A percentile compares a stretch with the other conserved stretches of the same genome.
Evolutionary conservation across 139 green algal species (phyloP).

Genomic region (Coccomyxa sp.): DNA sequence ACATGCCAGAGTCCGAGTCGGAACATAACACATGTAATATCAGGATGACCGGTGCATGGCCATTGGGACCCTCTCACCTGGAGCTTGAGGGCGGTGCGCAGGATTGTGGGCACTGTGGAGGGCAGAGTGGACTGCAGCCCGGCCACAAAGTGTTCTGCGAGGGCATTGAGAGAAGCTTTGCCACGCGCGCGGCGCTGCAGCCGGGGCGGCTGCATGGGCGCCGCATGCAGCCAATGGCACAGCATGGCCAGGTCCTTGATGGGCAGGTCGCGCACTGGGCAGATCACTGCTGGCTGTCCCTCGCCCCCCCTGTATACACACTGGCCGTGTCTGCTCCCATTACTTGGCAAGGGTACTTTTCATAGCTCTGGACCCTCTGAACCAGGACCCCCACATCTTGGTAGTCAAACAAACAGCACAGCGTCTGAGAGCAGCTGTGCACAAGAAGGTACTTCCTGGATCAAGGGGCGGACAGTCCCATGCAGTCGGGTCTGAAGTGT

Average conservation of each 20-base stretch:
- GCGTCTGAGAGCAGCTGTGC: too few species aligned
- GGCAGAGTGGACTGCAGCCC: constrained; percentile 44
- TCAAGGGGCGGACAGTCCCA: too few species aligned
- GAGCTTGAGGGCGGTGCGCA: constrained; percentile 46
- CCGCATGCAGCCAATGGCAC: constrained; percentile 21
- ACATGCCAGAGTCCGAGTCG: too few species aligned
- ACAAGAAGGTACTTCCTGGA: too few species aligned
- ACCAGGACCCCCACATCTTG: too few species aligned
- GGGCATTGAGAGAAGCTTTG: constrained; percentile 41
- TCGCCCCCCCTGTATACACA: constrained; percentile 12
- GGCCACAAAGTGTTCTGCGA: constrained; percentile 48
- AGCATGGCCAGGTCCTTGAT: constrained; percentile 19
- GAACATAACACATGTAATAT: too few species aligned
- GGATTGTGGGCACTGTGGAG: constrained; percentile 48
- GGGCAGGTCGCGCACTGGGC: constrained; percentile 13
- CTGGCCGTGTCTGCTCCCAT: background rate
- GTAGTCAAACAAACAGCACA: too few species aligned
- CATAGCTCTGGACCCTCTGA: too few species aligned
- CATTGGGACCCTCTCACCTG: constrained; percentile 2
- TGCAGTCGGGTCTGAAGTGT: too few species aligned
- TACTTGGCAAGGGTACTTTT: too few species aligned
- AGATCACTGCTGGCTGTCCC: background rate
- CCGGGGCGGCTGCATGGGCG: constrained; percentile 9
- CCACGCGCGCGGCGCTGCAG: background rate
- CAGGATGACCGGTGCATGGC: background rate